These are phyloP conservation scores for Amborella trichopoda DNA, from an alignment of 164 flowering plant species.

Conservation along the genomic window DNA sequence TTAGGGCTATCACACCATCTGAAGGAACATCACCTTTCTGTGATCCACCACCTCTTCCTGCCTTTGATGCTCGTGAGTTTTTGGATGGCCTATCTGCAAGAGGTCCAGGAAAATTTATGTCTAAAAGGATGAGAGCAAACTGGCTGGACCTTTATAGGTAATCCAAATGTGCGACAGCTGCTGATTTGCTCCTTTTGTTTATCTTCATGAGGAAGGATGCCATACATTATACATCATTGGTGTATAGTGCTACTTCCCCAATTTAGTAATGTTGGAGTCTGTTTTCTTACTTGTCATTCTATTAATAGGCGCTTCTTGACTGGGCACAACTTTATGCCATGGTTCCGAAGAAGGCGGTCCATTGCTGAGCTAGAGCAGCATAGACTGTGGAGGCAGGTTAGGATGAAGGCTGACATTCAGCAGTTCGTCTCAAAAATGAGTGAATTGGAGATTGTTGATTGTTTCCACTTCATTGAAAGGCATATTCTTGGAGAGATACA, in stretches of 20 bases:
- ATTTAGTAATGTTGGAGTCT: background rate
- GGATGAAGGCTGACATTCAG: conserved; percentile 65
- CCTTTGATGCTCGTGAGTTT: conserved; percentile 70
- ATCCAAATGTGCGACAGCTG: background rate
- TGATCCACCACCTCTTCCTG: conserved; percentile 77
- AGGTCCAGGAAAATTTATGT: conserved; percentile 89
- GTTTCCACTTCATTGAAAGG: conserved; percentile 76
- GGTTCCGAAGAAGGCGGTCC: conserved; percentile 89
- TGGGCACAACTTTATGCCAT: conserved; percentile 83
- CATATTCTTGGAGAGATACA: conserved; percentile 63
- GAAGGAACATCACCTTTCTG: conserved; percentile 84
- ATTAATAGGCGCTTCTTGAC: conserved; percentile 61
- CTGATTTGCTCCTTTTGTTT: background rate
- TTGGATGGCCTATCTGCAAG: conserved; percentile 64
- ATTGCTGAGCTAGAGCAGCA: conserved; percentile 88
- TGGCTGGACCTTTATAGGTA: conserved; percentile 98
- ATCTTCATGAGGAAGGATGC: background rate
- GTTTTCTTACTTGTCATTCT: background rate
- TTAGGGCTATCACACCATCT: conserved; percentile 68
- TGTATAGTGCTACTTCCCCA: background rate
- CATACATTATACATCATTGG: too few species aligned
- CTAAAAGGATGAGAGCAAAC: conserved; percentile 85
- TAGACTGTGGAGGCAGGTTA: conserved; percentile 84
- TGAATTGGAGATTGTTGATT: conserved; percentile 85
- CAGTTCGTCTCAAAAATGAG: conserved; percentile 54